Evolutionary conservation across 371 early-diverging fungal species (phyloP), one percentile per base, ranked within the genome.

Genomic region (Actinomortierella ambigua): DNA sequence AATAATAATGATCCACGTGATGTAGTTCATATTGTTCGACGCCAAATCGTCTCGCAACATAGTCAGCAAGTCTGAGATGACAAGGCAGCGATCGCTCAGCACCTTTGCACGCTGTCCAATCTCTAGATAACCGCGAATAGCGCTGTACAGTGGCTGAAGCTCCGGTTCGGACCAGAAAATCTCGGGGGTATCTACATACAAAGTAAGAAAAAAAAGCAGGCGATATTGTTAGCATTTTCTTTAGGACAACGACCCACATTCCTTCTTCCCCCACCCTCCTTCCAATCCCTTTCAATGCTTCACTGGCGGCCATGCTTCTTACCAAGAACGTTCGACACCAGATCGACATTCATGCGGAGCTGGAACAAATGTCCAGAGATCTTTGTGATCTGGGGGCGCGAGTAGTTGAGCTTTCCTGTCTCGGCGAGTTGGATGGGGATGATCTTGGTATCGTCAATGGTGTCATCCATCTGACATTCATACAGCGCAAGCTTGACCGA

Each of bases 291-390:
- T n/a, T n/a, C n/a, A n/a, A n/a, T n/a, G n/a, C n/a, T n/a, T n/a
- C n/a, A n/a, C n/a, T n/a, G n/a, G n/a, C n/a, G n/a, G n/a, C 41
- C 41, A 41, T 11, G 15, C 8, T 15, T 42, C 63, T 2, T 63
- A 71, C 73, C 73, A 24, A 94, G 79, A 17, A 93, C 88, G 53
- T 91, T 90, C 44, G 86, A 86, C 15, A 95, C 94, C 18, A 95
- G 79, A 65, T 93, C 94, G 53, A 95, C 94, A 62, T 94, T 92
- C 77, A 93, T 93, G 8, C 95, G 85, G 87, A 92, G 89, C 55
- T 91, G 90, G 71, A 93, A 94, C 43, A 94, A 73, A 76, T 94
- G 88, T 5, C 92, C 94, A 58, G 94, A 95, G 75, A 94, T 92
- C 63, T 86, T 88, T 41, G 91, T 93, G 61, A 94, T 78, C 83